Evolutionary conservation across 1,284 basidiomycete species (phyloP).

Genomic region (Xerocomus amazonicus): DNA sequence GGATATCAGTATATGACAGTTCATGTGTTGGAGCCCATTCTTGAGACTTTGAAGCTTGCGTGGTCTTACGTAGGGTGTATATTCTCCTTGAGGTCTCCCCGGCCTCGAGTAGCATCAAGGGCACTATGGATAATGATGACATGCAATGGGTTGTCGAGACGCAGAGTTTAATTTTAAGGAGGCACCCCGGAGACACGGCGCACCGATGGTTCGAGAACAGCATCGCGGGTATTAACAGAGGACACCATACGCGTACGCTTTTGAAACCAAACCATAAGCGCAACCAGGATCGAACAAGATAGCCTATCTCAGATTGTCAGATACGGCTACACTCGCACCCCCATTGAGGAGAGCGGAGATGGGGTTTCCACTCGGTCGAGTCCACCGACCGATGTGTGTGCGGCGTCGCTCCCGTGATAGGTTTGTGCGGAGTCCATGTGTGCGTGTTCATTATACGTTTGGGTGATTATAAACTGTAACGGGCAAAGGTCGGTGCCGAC

Average conservation of each 20-base stretch:
- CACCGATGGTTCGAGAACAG: background rate
- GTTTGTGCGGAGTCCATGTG: background rate
- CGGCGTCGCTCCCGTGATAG: background rate
- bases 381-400: background rate
- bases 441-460: background rate
- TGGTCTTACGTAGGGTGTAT: no score
- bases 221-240: background rate
- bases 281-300: background rate
- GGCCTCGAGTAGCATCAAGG: background rate
- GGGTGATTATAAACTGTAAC: background rate
- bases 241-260: background rate
- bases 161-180: background rate
- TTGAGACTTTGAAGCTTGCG: no score
- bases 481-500: conserved; percentile 3
- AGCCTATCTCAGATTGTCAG: background rate
- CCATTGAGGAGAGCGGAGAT: background rate
- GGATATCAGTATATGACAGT: background rate
- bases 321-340: background rate
- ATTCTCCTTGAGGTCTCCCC: no score
- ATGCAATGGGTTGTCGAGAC: background rate
- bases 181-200: background rate
- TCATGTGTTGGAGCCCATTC: background rate
- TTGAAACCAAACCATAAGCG: background rate
- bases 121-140: background rate
- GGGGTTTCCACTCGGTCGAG: background rate